Conservation (phyloP, 2,329 filamentous ascomycete species). For the Rutstroemia sydowiana region DNA sequence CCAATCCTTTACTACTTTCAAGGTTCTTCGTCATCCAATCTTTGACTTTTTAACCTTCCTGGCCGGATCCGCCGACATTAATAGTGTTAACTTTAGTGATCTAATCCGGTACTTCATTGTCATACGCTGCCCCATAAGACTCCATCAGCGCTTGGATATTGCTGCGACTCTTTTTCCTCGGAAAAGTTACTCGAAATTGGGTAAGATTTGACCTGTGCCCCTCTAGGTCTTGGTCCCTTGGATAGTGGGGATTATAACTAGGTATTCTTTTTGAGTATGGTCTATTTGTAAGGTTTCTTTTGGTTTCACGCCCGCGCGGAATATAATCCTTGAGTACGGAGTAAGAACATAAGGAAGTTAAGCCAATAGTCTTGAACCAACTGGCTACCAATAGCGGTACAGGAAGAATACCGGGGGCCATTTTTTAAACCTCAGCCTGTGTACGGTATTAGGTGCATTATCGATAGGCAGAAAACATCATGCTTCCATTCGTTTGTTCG, state of each 20-base stretch:
- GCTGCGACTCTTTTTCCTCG: neutral
- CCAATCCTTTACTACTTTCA: neutral
- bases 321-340: neutral
- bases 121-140: neutral
- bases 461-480: neutral
- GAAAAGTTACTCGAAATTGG: neutral
- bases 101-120: neutral
- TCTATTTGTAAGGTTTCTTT: neutral
- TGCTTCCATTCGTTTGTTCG: neutral
- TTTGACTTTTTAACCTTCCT: neutral
- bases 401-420: neutral
- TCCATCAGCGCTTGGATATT: neutral
- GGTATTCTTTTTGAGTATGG: neutral
- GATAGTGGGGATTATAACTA: neutral
- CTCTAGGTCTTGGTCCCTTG: neutral
- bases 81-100: neutral
- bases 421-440: neutral
- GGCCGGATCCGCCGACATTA: neutral
- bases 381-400: neutral
- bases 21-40: neutral
- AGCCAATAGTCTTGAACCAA: neutral
- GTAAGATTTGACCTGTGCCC: neutral
- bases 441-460: neutral
- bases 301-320: slow-evolving; percentile 1
- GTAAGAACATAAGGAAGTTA: neutral